phyloP scores from a whole-genome alignment of 2,329 filamentous ascomycete species.

The Ophiostoma sp. region DNA sequence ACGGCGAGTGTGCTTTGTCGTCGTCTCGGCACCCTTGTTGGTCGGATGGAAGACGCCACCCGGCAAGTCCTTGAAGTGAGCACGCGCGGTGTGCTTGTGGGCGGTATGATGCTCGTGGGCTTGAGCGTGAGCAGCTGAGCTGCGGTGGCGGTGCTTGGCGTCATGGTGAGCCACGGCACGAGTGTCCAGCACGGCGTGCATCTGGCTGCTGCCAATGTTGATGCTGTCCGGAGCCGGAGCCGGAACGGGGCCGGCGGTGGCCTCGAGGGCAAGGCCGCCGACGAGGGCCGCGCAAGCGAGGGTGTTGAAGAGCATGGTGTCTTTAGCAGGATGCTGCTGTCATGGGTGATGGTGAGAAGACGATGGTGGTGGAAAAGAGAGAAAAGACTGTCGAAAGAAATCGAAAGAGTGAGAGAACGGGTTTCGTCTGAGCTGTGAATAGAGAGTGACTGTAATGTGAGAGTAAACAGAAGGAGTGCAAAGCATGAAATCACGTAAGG shows the following conservation, averaged over 20 bases:
- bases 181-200: constrained; percentile 12
- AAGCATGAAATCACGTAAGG: neutral
- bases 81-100: neutral
- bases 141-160: constrained; percentile 5
- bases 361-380: neutral
- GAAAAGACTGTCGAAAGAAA: neutral
- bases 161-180: constrained; percentile 4
- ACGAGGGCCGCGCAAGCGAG: constrained; percentile 22
- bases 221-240: neutral
- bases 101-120: neutral
- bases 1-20: neutral
- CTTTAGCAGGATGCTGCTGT: neutral
- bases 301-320: constrained; percentile 26
- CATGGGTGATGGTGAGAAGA: neutral
- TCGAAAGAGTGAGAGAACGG: neutral
- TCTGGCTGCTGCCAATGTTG: neutral
- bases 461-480: constrained; percentile 9
- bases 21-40: neutral
- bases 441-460: neutral
- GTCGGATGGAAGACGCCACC: constrained; percentile 16
- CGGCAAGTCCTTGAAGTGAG: constrained; percentile 2
- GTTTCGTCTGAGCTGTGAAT: neutral
- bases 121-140: neutral
- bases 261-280: constrained; percentile 27
- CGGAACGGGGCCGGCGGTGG: constrained; percentile 25